A percentile compares a stretch with the other conserved stretches of the same genome.
phyloP scores from a whole-genome alignment of 345 rosid species.

The Salix koriyanagi region DNA sequence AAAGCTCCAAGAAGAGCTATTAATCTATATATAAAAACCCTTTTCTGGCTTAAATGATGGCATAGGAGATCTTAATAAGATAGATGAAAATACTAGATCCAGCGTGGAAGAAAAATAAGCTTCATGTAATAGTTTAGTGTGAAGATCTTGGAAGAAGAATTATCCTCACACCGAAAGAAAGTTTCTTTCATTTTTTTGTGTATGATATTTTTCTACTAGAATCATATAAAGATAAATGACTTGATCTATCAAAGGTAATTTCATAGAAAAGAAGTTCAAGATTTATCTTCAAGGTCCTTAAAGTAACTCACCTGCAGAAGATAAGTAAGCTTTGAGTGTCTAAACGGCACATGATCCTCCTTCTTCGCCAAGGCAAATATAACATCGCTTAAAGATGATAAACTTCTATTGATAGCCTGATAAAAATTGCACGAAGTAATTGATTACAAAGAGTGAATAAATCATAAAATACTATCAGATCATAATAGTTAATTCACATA shows the following conservation, averaged over 20 bases:
- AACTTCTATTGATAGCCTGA: slow-evolving; percentile 93
- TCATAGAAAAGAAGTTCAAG: neutral
- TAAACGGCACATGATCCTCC: slow-evolving; percentile 86
- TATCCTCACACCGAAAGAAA: neutral
- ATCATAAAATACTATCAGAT: neutral
- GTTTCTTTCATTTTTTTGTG: neutral
- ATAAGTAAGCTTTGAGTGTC: slow-evolving; percentile 94
- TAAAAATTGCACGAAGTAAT: neutral
- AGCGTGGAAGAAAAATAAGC: neutral
- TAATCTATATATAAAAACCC: neutral
- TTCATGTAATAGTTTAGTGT: neutral
- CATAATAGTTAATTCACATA: slow-evolving; percentile 14
- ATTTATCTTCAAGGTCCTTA: neutral
- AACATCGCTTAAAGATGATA: slow-evolving; percentile 85
- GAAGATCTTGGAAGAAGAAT: neutral
- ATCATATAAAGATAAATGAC: neutral
- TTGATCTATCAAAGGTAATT: neutral
- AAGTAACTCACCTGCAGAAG: slow-evolving; percentile 79
- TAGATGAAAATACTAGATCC: neutral
- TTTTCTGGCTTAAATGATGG: neutral
- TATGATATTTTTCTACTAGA: neutral
- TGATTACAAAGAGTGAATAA: neutral
- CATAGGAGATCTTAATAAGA: neutral
- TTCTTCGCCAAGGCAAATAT: slow-evolving; percentile 89
- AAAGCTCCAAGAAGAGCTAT: neutral